Evolutionary conservation across 2,329 filamentous ascomycete species (phyloP), one percentile per base, ranked within the genome.

Genomic region (Magnaporthiopsis rhizophila): DNA sequence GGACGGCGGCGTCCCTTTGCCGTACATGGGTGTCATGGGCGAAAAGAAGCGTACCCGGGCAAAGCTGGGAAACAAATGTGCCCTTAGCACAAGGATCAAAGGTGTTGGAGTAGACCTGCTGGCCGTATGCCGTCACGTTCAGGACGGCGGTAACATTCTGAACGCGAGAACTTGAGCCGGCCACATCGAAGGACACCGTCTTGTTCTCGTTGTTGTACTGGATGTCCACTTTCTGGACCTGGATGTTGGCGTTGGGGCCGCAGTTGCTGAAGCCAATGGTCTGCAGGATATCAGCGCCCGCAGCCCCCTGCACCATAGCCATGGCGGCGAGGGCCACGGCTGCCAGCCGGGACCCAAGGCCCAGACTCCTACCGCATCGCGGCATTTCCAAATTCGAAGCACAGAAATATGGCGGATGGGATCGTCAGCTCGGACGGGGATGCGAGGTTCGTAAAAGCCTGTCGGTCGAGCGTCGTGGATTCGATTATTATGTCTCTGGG

Each of bases 201-300:
- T 90, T 87, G 66, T 87, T 86, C 65, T 83, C 81, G 68, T 88
- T 88, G 79, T 96, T 86, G 78, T 96, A 98, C 69, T 84, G 80
- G 66, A 97, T 89, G 70, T 94, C 80, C 67, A 96, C 80, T 70
- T 83, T 87, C 69, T 92, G 81, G 64, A 97, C 88, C 67, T 82
- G 83, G 71, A 98, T 87, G 53, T 65, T 80, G 72, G 69, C 84
- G 77, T 65, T 80, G 75, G 70, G 83, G 70, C 81, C 76, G 77
- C 95, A 98, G 68, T 87, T 87, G 71, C 81, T 86, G 78, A 95
- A 96, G 65, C 92, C 91, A 67, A 84, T 85, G 30, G 93, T 97
- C 73, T 88, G 85, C 65, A 99, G 84, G 65, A 96, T 80, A 69
- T 94, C 87, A 66, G 79, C 82, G 64, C 85, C 90, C 65, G 89